Evolutionary conservation across 2,329 filamentous ascomycete genomes (phyloP).

Genomic region (Aspergillus japonicus): DNA sequence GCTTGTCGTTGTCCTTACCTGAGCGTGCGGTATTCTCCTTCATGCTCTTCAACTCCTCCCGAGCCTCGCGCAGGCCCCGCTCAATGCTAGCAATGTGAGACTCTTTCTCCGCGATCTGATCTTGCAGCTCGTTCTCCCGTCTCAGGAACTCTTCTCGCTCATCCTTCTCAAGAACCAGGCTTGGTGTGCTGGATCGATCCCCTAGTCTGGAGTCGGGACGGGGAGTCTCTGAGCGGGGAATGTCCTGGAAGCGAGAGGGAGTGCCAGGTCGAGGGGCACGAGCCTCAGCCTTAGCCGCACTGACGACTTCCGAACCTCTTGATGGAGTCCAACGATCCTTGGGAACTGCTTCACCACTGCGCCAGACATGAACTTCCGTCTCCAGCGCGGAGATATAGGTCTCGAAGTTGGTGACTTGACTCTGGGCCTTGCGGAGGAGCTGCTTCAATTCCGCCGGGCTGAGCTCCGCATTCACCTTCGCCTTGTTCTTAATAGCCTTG

Average conservation of each 20-base stretch:
- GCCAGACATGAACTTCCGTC: slow-evolving; percentile 81
- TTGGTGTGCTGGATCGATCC: slow-evolving; percentile 83
- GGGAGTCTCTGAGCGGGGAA: slow-evolving; percentile 58
- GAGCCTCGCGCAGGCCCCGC: slow-evolving; percentile 75
- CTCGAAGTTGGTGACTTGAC: slow-evolving; percentile 84
- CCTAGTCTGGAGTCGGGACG: slow-evolving; percentile 66
- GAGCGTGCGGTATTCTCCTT: slow-evolving; percentile 83
- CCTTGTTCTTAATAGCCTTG: slow-evolving; percentile 99
- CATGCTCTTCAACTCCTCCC: slow-evolving; percentile 79
- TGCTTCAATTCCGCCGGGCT: slow-evolving; percentile 93
- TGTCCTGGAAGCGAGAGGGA: slow-evolving; percentile 43
- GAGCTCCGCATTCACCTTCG: slow-evolving; percentile 98
- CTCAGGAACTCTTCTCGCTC: slow-evolving; percentile 94
- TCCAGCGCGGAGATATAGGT: slow-evolving; percentile 81
- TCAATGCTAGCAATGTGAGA: slow-evolving; percentile 75
- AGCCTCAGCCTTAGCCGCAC: slow-evolving; percentile 49
- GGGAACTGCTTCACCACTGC: slow-evolving; percentile 81
- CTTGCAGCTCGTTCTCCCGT: slow-evolving; percentile 94
- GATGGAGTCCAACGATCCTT: slow-evolving; percentile 83
- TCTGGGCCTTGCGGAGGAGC: slow-evolving; percentile 87
- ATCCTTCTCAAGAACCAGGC: slow-evolving; percentile 86
- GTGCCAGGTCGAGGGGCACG: slow-evolving; percentile 45
- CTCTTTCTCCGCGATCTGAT: slow-evolving; percentile 92
- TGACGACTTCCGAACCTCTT: slow-evolving; percentile 55
- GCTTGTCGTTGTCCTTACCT: slow-evolving; percentile 84